A percentile compares a stretch with the other conserved stretches of the same genome.
These are phyloP conservation scores for Macroventuria anomochaeta DNA, from an alignment of 2,329 filamentous ascomycete genomes.

Conservation along the genomic window DNA sequence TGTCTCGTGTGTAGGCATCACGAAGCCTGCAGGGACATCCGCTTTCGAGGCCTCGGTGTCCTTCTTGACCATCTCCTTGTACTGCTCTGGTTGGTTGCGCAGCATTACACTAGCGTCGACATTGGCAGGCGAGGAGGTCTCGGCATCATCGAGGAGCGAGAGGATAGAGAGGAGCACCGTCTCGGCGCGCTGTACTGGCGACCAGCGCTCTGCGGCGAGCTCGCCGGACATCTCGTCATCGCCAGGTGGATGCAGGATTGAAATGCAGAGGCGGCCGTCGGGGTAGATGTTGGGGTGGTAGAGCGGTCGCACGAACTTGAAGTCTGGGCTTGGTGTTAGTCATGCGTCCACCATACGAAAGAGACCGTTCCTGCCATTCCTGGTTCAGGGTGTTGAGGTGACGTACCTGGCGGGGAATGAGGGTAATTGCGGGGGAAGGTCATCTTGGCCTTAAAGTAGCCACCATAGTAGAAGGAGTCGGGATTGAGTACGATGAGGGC, in stretches of 20 bases:
- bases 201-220: conserved; percentile 88
- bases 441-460: conserved; percentile 92
- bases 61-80: conserved; percentile 71
- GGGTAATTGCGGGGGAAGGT: conserved; percentile 88
- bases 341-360: no score
- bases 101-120: conserved; percentile 90
- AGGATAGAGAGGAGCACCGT: conserved; percentile 93
- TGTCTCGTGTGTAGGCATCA: conserved; percentile 77
- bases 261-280: conserved; percentile 92
- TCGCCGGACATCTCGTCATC: conserved; percentile 94
- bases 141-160: conserved; percentile 89
- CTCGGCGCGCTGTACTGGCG: conserved; percentile 90
- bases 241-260: conserved; percentile 90
- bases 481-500: conserved; percentile 92
- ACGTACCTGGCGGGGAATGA: conserved; percentile 74
- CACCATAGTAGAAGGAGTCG: conserved; percentile 89
- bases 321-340: conserved; percentile 58
- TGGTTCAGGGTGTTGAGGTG: conserved; percentile 12
- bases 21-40: conserved; percentile 79
- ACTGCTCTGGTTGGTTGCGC: conserved; percentile 72
- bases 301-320: conserved; percentile 81
- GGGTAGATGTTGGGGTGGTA: conserved; percentile 94
- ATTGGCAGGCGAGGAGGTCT: conserved; percentile 92
- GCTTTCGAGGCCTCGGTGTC: conserved; percentile 76
- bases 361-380: not conserved